phyloP scores from a whole-genome alignment of 768 basidiomycete species.

The Hericium erinaceus region DNA sequence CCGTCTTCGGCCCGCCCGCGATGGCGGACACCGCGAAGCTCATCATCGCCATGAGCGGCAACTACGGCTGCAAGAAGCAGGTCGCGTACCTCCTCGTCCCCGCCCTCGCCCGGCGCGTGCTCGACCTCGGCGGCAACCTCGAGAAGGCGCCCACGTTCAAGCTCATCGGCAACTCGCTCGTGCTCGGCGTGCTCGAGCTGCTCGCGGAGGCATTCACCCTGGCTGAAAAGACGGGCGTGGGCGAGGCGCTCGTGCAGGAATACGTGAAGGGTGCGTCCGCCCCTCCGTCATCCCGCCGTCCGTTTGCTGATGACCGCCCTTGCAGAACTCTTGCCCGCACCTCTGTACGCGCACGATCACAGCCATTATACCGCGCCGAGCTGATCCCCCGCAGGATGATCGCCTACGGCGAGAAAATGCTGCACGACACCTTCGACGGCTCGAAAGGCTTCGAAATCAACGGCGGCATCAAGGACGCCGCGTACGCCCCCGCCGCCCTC shows the following conservation, averaged over 20 bases:
- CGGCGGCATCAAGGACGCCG: slow-evolving; percentile 83
- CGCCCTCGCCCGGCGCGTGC: slow-evolving; percentile 63
- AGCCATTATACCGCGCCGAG: background rate
- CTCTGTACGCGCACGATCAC: slow-evolving; percentile 28
- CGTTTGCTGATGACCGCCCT: too few relatives aligned
- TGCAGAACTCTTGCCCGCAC: slow-evolving; percentile 60
- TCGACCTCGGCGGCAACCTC: slow-evolving; percentile 79
- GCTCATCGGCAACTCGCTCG: slow-evolving; percentile 71
- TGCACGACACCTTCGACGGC: slow-evolving; percentile 67
- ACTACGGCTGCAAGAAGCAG: slow-evolving; percentile 75
- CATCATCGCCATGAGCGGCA: slow-evolving; percentile 70
- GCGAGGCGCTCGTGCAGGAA: slow-evolving; percentile 43
- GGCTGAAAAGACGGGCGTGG: slow-evolving; percentile 77
- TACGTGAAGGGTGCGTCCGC: slow-evolving; percentile 45
- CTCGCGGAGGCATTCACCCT: slow-evolving; percentile 80
- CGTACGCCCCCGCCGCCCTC: slow-evolving; percentile 27
- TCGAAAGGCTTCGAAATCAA: slow-evolving; percentile 69
- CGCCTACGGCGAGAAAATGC: slow-evolving; percentile 58
- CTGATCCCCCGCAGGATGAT: slow-evolving; percentile 29
- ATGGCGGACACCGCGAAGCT: slow-evolving; percentile 59
- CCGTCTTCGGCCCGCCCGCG: slow-evolving; percentile 67
- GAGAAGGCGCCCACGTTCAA: slow-evolving; percentile 76
- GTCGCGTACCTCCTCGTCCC: slow-evolving; percentile 73
- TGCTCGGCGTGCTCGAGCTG: slow-evolving; percentile 69
- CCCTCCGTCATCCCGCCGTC: too few relatives aligned